Conservation (phyloP, 495 filamentous ascomycete genomes). For the Chaetomium tenue region DNA sequence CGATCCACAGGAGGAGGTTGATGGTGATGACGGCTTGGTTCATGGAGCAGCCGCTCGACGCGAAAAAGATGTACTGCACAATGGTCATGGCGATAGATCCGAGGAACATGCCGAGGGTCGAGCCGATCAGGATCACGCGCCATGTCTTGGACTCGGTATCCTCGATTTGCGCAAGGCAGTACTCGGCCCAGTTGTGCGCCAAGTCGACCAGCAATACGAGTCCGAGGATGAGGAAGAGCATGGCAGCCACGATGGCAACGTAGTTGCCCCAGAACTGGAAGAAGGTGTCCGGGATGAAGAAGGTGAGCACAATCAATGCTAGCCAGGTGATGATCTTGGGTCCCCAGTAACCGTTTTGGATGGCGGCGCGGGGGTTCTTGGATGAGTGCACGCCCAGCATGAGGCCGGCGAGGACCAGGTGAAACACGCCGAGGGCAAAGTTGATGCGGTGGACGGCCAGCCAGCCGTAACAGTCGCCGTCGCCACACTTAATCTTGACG, state of each 20-base stretch:
- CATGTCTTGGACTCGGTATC: slow-evolving; percentile 78
- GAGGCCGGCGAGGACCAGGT: slow-evolving; percentile 76
- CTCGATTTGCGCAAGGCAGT: slow-evolving; percentile 92
- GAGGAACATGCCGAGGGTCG: slow-evolving; percentile 91
- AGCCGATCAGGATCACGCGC: slow-evolving; percentile 83
- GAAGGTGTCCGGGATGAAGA: slow-evolving; percentile 93
- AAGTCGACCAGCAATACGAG: slow-evolving; percentile 91
- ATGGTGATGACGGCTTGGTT: slow-evolving; percentile 79
- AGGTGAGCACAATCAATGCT: slow-evolving; percentile 79
- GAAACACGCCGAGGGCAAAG: slow-evolving; percentile 93
- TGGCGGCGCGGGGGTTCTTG: slow-evolving; percentile 79
- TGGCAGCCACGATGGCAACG: slow-evolving; percentile 81
- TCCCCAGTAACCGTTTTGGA: slow-evolving; percentile 96
- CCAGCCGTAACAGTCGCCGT: slow-evolving; percentile 91
- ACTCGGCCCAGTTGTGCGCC: slow-evolving; percentile 96
- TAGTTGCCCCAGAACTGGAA: slow-evolving; percentile 97
- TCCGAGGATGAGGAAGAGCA: slow-evolving; percentile 90
- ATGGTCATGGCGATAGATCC: slow-evolving; percentile 88
- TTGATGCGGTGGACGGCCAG: slow-evolving; percentile 96
- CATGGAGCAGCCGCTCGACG: slow-evolving; percentile 78
- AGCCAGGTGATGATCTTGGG: slow-evolving; percentile 78
- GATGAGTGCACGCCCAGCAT: slow-evolving; percentile 83
- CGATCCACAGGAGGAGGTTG: slow-evolving; percentile 81
- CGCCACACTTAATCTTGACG: slow-evolving; percentile 86
- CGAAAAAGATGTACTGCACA: slow-evolving; percentile 97